Conservation (phyloP, 2,329 filamentous ascomycete species). For the Diaporthe sp. region DNA sequence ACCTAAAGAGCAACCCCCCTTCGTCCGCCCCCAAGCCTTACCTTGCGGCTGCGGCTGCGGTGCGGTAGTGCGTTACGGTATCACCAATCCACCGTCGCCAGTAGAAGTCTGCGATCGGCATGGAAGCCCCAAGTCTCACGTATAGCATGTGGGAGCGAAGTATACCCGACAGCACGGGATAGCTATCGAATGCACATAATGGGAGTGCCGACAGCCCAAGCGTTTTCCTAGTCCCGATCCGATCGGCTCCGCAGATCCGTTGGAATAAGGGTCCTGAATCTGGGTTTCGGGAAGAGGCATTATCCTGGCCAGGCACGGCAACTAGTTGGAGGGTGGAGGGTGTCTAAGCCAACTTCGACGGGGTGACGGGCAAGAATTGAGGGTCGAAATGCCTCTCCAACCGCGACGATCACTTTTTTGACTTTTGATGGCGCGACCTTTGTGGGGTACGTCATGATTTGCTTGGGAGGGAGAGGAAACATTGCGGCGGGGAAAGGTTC, state of each 20-base stretch:
- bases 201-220: background rate
- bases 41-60: background rate
- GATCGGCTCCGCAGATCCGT: conserved; percentile 13
- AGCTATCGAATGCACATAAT: background rate
- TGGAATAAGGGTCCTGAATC: conserved; percentile 22
- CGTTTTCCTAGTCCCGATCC: conserved; percentile 4
- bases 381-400: conserved; percentile 24
- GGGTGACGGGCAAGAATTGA: conserved; percentile 1
- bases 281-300: conserved; percentile 17
- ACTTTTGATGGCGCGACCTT: conserved; percentile 5
- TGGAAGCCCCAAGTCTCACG: conserved; percentile 16
- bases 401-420: conserved; percentile 32
- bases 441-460: background rate
- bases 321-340: conserved; percentile 12
- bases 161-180: conserved; percentile 9
- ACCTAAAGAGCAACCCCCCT: background rate
- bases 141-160: background rate
- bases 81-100: conserved; percentile 6
- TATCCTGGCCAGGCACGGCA: conserved; percentile 29
- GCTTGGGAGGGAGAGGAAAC: background rate
- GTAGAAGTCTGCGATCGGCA: conserved; percentile 25
- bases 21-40: background rate
- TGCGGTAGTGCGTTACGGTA: conserved; percentile 1
- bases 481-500: background rate
- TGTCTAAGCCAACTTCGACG: conserved; percentile 18